Conservation (phyloP, 1,284 basidiomycete genomes). For the Moesziomyces sp. region DNA sequence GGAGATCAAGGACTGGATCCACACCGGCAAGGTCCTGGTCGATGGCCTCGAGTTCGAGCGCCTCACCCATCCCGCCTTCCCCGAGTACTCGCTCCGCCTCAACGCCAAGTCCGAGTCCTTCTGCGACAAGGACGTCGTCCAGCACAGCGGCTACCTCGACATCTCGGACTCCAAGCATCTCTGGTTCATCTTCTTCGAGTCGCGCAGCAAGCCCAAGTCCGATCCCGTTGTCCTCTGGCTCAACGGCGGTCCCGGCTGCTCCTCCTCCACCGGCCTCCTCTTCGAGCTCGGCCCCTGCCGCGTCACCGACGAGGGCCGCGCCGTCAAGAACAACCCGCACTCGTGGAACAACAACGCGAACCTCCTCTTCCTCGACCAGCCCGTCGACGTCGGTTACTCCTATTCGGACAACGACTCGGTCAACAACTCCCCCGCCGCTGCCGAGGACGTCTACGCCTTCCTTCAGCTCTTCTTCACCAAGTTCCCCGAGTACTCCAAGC, state of each 20-base stretch:
- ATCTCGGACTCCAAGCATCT: slow-evolving; percentile 84
- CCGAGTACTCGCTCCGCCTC: slow-evolving; percentile 77
- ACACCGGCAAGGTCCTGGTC: slow-evolving; percentile 69
- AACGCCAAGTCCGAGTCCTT: slow-evolving; percentile 67
- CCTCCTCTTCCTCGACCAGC: slow-evolving; percentile 82
- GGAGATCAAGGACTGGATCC: slow-evolving; percentile 44
- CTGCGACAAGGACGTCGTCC: slow-evolving; percentile 84
- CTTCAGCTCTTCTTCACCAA: slow-evolving; percentile 81
- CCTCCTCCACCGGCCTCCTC: slow-evolving; percentile 72
- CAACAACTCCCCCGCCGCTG: slow-evolving; percentile 78
- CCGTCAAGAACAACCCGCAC: slow-evolving; percentile 78
- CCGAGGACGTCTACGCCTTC: slow-evolving; percentile 88
- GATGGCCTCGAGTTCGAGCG: slow-evolving; percentile 72
- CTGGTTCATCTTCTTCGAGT: slow-evolving; percentile 91
- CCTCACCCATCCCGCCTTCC: slow-evolving; percentile 78
- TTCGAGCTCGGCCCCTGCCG: slow-evolving; percentile 88
- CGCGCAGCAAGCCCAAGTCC: slow-evolving; percentile 76
- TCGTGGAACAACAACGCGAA: slow-evolving; percentile 81
- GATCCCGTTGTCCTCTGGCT: slow-evolving; percentile 89
- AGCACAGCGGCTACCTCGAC: slow-evolving; percentile 86
- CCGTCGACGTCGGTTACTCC: slow-evolving; percentile 84
- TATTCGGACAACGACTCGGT: slow-evolving; percentile 80
- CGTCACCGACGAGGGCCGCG: slow-evolving; percentile 76
- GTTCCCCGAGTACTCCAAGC: slow-evolving; percentile 63
- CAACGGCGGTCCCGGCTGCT: slow-evolving; percentile 79